A percentile compares a stretch with the other conserved stretches of the same genome.
Evolutionary conservation across 2,329 filamentous ascomycete genomes (phyloP).

Genomic region (Ascochyta viciae-villosae): DNA sequence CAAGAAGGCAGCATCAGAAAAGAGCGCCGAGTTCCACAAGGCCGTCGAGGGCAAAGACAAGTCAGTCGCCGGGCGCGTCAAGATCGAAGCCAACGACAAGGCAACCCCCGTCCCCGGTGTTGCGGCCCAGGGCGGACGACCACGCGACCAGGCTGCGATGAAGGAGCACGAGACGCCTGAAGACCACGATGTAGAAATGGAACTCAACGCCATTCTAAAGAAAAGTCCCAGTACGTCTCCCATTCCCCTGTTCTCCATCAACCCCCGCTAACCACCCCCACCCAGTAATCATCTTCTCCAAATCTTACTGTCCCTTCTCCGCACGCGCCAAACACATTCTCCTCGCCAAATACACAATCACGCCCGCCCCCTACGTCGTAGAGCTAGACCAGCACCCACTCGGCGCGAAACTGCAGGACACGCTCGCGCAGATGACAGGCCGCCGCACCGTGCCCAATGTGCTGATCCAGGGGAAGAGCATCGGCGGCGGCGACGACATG

Average conservation of each 20-base stretch:
- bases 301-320: slow-evolving; percentile 89
- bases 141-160: slow-evolving; percentile 48
- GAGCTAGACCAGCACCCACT: slow-evolving; percentile 86
- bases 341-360: slow-evolving; percentile 82
- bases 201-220: slow-evolving; percentile 81
- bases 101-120: slow-evolving; percentile 48
- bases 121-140: slow-evolving; percentile 54
- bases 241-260: background rate
- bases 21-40: slow-evolving; percentile 59
- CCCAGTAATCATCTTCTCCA: slow-evolving; percentile 92
- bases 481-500: slow-evolving; percentile 90
- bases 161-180: slow-evolving; percentile 62
- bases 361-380: slow-evolving; percentile 83
- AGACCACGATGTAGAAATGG: slow-evolving; percentile 70
- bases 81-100: slow-evolving; percentile 50
- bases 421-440: slow-evolving; percentile 75
- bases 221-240: slow-evolving; percentile 73
- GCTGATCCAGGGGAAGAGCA: slow-evolving; percentile 83
- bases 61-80: slow-evolving; percentile 62
- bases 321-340: slow-evolving; percentile 85
- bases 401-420: slow-evolving; percentile 74
- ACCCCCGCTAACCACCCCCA: background rate
- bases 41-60: slow-evolving; percentile 53
- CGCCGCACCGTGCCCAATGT: slow-evolving; percentile 91
- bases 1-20: slow-evolving; percentile 72